Evolutionary conservation across 352 stramenopile species (phyloP).

Genomic region (Halophytophthora batemanensis): DNA sequence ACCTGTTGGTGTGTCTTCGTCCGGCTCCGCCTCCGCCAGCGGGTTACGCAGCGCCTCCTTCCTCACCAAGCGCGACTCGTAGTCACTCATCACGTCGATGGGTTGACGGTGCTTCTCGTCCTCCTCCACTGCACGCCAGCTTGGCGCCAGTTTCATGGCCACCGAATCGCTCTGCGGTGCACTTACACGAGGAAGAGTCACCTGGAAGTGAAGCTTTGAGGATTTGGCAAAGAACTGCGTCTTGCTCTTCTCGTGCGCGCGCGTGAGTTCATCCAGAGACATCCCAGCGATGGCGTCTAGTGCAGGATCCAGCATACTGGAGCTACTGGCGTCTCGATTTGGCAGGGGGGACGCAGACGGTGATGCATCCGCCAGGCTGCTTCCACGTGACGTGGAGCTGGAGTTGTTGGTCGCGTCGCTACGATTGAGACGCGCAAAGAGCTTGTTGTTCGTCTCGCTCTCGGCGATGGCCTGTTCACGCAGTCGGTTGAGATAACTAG

Average conservation of each 20-base stretch:
- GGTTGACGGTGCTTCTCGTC: conserved; percentile 82
- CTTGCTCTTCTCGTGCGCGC: conserved; percentile 49
- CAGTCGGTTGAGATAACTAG: conserved; percentile 67
- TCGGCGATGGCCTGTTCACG: conserved; percentile 72
- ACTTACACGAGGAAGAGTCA: conserved; percentile 29
- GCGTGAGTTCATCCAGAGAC: conserved; percentile 59
- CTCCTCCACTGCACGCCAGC: conserved; percentile 58
- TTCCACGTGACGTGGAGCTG: conserved; percentile 7
- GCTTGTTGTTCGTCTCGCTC: conserved; percentile 78
- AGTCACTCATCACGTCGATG: conserved; percentile 88
- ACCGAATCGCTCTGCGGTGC: conserved; percentile 13
- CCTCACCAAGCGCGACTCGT: conserved; percentile 83
- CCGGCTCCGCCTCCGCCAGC: conserved; percentile 76
- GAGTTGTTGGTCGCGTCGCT: conserved; percentile 13
- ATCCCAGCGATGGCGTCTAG: conserved; percentile 64
- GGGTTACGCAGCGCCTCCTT: conserved; percentile 85
- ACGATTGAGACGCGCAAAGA: conserved; percentile 45
- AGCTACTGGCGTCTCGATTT: conserved; percentile 20
- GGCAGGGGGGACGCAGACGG: conserved; percentile 31
- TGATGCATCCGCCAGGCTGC: conserved; percentile 33
- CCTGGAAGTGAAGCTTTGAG: conserved; percentile 32
- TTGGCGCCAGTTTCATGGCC: conserved; percentile 52
- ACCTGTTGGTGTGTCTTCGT: conserved; percentile 78
- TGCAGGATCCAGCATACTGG: conserved; percentile 24
- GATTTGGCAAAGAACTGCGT: conserved; percentile 50